Percentiles rank a stretch among this genome's conserved stretches.
Evolutionary conservation across 2,329 filamentous ascomycete genomes (phyloP).

Genomic region (Ophiosphaerella narmari): DNA sequence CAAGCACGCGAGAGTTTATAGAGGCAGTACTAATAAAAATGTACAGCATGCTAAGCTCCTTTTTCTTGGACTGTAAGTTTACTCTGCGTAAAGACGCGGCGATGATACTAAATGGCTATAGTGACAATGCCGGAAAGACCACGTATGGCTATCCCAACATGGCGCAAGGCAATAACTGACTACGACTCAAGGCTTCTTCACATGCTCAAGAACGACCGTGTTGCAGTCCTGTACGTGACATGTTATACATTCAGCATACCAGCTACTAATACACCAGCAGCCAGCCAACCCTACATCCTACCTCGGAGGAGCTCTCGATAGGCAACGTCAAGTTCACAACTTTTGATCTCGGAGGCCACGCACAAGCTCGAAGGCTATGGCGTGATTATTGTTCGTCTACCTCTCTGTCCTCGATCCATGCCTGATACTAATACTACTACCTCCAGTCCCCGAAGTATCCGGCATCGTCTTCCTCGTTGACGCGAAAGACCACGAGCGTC

Average conservation of each 20-base stretch:
- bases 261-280: conserved; percentile 11
- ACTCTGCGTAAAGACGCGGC: background rate
- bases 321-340: conserved; percentile 81
- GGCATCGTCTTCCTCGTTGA: conserved; percentile 98
- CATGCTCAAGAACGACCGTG: conserved; percentile 90
- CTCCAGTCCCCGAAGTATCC: conserved; percentile 44
- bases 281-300: conserved; percentile 53
- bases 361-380: conserved; percentile 48
- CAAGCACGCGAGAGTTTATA: background rate
- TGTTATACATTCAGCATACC: background rate
- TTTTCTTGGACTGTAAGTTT: conserved; percentile 72
- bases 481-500: conserved; percentile 94
- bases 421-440: conserved; percentile 5
- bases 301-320: conserved; percentile 64
- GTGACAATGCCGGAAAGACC: conserved; percentile 94
- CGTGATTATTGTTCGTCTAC: conserved; percentile 42
- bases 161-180: conserved; percentile 12
- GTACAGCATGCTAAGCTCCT: conserved; percentile 64
- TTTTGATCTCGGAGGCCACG: conserved; percentile 67
- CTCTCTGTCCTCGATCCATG: background rate
- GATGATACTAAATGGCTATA: conserved; percentile 63
- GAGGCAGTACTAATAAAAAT: conserved; percentile 9
- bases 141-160: conserved; percentile 57
- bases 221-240: conserved; percentile 76
- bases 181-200: conserved; percentile 64